These are phyloP conservation scores for Aureobasidium vineae DNA, from an alignment of 2,329 filamentous ascomycete species.

Conservation along the genomic window DNA sequence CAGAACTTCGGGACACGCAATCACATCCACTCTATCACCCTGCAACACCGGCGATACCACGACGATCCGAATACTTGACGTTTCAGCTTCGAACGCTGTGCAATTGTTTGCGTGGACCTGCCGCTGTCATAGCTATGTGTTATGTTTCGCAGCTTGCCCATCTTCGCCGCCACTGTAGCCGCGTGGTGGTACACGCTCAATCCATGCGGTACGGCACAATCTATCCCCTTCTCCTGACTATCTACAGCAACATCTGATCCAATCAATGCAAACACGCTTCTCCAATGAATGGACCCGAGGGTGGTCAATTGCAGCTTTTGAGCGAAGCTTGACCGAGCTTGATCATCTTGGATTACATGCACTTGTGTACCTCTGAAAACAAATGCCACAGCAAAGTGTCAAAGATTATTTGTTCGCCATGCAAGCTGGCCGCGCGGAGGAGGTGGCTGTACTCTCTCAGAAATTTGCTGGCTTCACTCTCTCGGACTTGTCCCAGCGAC, in stretches of 20 bases:
- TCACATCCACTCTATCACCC: slow-evolving; percentile 20
- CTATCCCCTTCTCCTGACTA: slow-evolving; percentile 16
- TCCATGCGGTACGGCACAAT: slow-evolving; percentile 5
- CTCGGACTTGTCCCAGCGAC: not conserved
- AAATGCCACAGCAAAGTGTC: slow-evolving; percentile 11
- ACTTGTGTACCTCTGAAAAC: not conserved
- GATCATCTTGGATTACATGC: not conserved
- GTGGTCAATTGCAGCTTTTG: slow-evolving; percentile 9
- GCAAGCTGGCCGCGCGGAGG: not conserved
- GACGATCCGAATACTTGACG: slow-evolving; percentile 20
- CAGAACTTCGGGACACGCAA: slow-evolving; percentile 12
- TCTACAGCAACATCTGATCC: slow-evolving; percentile 1
- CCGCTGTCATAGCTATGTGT: not conserved
- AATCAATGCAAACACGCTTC: slow-evolving; percentile 12
- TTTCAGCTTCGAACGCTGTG: slow-evolving; percentile 21
- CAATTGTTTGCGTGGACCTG: slow-evolving; percentile 6
- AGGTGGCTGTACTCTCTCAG: slow-evolving; percentile 1
- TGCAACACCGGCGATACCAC: not conserved
- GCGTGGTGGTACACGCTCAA: not conserved
- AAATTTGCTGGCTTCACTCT: not conserved
- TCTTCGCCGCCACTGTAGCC: not conserved
- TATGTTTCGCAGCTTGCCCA: not conserved
- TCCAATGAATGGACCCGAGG: not conserved
- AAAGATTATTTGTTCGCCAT: slow-evolving; percentile 12
- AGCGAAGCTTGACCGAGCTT: slow-evolving; percentile 19